A percentile compares a stretch with the other conserved stretches of the same genome.
phyloP scores from a whole-genome alignment of 805 yeast species.

The Myxozyma vanderwaltii region DNA sequence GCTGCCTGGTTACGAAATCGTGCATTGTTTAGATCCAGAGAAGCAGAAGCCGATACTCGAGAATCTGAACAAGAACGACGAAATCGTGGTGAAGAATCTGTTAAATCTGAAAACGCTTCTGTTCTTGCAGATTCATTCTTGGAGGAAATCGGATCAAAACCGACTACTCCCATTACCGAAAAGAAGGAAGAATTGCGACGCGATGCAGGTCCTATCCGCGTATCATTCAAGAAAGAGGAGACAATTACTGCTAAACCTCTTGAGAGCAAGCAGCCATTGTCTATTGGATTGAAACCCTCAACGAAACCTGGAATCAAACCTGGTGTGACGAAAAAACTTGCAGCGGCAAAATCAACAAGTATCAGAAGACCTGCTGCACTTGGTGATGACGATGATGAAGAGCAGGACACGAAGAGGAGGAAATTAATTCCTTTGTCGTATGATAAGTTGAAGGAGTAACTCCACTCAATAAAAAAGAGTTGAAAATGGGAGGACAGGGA shows the following conservation, averaged over 20 bases:
- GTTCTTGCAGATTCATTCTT: slow-evolving; percentile 24
- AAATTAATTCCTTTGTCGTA: slow-evolving; percentile 31
- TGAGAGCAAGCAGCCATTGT: slow-evolving; percentile 21
- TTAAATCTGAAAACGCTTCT: slow-evolving; percentile 2
- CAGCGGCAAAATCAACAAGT: slow-evolving; percentile 5
- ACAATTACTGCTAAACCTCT: not conserved
- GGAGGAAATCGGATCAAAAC: slow-evolving; percentile 9
- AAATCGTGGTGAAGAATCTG: not conserved
- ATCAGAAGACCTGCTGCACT: slow-evolving; percentile 12
- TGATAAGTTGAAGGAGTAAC: slow-evolving; percentile 16
- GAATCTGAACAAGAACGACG: slow-evolving; percentile 23
- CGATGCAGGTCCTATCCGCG: slow-evolving; percentile 15
- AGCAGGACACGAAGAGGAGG: slow-evolving; percentile 17
- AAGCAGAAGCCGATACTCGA: slow-evolving; percentile 29
- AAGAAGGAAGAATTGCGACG: slow-evolving; percentile 17
- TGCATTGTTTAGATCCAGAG: slow-evolving; percentile 27
- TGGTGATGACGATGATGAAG: slow-evolving; percentile 20
- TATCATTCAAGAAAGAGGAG: slow-evolving; percentile 20
- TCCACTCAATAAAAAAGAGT: not conserved
- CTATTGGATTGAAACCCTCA: slow-evolving; percentile 17
- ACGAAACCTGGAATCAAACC: slow-evolving; percentile 7
- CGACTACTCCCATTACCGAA: not conserved
- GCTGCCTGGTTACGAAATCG: slow-evolving; percentile 32
- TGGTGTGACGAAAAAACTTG: slow-evolving; percentile 8
- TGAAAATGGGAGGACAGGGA: not conserved